phyloP scores from a whole-genome alignment of 129 eudicot species.

The Flaveria sonorensis region DNA sequence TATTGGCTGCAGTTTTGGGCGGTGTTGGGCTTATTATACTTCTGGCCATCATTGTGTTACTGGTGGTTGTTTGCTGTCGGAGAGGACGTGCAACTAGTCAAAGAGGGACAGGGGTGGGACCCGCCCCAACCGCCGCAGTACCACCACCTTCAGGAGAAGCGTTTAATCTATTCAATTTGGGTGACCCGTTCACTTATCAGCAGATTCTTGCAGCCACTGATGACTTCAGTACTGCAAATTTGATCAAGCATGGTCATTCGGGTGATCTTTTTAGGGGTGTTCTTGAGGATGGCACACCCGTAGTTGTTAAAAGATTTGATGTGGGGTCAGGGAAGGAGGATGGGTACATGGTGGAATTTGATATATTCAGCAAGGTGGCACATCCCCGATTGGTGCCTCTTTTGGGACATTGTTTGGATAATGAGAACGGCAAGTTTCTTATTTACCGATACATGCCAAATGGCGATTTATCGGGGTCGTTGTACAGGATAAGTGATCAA shows the following conservation, averaged over 20 bases:
- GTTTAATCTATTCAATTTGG: constrained; percentile 57
- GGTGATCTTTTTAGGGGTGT: constrained; percentile 84
- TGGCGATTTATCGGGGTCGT: constrained; percentile 74
- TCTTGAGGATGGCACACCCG: constrained; percentile 67
- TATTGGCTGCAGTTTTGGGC: constrained; percentile 69
- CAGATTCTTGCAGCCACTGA: constrained; percentile 67
- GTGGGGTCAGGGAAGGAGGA: constrained; percentile 58
- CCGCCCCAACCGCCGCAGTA: constrained; percentile 44
- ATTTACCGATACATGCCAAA: constrained; percentile 85
- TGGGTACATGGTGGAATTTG: constrained; percentile 62
- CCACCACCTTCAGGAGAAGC: constrained; percentile 40
- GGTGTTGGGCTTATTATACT: constrained; percentile 56
- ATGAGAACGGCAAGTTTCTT: constrained; percentile 70
- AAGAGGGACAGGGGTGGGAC: constrained; percentile 67
- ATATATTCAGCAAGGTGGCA: constrained; percentile 67
- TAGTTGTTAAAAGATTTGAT: constrained; percentile 65
- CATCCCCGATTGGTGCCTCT: constrained; percentile 88
- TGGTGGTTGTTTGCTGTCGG: constrained; percentile 53
- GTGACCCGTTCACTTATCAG: constrained; percentile 73
- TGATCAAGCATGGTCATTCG: constrained; percentile 82
- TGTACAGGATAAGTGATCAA: constrained; percentile 59
- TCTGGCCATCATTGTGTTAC: constrained; percentile 35
- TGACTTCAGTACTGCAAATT: constrained; percentile 59
- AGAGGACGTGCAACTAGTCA: constrained; percentile 46
- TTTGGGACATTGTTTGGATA: constrained; percentile 84